Evolutionary conservation across 169 alveolate species (phyloP).

Genomic region (Amoebophrya sp.): DNA sequence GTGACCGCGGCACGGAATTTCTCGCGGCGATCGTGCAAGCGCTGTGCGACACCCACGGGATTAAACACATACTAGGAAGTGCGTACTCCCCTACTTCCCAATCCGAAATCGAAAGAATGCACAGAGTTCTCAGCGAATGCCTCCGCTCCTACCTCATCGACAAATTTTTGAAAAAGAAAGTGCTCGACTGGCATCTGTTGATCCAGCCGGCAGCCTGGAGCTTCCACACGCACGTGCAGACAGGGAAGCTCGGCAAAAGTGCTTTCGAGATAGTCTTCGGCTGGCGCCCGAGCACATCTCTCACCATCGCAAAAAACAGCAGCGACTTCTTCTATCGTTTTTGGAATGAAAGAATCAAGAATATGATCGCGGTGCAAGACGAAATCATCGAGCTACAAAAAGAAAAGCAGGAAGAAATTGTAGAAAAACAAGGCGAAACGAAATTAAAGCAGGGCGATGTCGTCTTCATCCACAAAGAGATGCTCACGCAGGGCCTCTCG

Average conservation of each 20-base stretch:
- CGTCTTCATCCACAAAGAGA: not conserved
- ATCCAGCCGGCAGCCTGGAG: not conserved
- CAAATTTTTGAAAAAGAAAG: not conserved
- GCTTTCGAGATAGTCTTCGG: not conserved
- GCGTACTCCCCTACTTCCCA: not conserved
- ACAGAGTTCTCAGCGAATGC: not conserved
- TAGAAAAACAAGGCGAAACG: not conserved
- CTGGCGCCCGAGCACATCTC: not conserved
- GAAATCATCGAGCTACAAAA: not conserved
- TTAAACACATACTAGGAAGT: not conserved
- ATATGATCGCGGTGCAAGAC: not conserved
- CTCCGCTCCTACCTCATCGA: not conserved
- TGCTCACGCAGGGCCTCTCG: not conserved
- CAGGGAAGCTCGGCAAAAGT: not conserved
- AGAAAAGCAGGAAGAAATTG: not conserved
- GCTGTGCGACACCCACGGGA: not conserved
- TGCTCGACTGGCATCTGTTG: not conserved
- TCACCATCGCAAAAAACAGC: not conserved
- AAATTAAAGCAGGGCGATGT: not conserved
- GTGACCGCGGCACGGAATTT: not conserved
- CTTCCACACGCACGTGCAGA: not conserved
- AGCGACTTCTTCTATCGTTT: not conserved
- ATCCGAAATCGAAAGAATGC: not conserved
- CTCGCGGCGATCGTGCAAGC: not conserved
- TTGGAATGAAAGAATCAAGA: not conserved